A percentile compares a stretch with the other conserved stretches of the same genome.
Conservation (phyloP, 2,329 filamentous ascomycete genomes). For the Fusarium tanahbumbuense region DNA sequence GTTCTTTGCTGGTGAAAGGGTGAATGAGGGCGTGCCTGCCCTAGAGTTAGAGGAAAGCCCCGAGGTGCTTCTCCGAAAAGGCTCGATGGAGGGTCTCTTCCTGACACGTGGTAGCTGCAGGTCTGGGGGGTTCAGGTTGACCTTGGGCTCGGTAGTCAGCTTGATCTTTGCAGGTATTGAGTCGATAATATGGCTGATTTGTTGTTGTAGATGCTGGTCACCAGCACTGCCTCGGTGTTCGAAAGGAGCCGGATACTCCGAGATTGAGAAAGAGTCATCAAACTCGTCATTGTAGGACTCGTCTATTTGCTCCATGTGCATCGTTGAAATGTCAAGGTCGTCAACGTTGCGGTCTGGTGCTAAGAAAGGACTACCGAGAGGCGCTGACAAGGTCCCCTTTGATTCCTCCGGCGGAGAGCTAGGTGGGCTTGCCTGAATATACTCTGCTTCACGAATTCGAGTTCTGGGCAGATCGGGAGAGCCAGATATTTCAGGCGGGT, state of each 20-base stretch:
- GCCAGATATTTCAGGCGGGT: constrained; percentile 57
- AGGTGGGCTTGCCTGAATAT: constrained; percentile 59
- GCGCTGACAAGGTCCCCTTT: constrained; percentile 52
- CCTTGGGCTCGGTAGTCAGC: constrained; percentile 67
- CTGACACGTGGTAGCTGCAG: constrained; percentile 62
- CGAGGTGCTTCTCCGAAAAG: constrained; percentile 61
- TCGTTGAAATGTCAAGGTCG: constrained; percentile 54
- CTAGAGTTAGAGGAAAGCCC: constrained; percentile 64
- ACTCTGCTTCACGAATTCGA: constrained; percentile 49
- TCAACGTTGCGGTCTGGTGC: constrained; percentile 56
- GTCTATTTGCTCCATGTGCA: constrained; percentile 57
- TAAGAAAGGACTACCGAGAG: constrained; percentile 61
- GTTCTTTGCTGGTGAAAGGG: constrained; percentile 72
- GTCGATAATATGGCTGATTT: constrained; percentile 82
- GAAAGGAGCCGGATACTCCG: constrained; percentile 45
- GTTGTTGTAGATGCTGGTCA: constrained; percentile 79
- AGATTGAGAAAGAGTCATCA: constrained; percentile 55
- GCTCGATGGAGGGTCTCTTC: constrained; percentile 57
- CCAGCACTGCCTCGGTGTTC: constrained; percentile 54
- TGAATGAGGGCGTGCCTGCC: constrained; percentile 74
- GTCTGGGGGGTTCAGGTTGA: constrained; percentile 70
- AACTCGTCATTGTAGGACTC: constrained; percentile 61
- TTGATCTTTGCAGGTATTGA: constrained; percentile 84
- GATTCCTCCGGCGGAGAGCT: constrained; percentile 59
- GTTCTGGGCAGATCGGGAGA: constrained; percentile 53